Base-by-base conservation (phyloP, 1,139 yeast species). In the Candida sanyaensis region DNA sequence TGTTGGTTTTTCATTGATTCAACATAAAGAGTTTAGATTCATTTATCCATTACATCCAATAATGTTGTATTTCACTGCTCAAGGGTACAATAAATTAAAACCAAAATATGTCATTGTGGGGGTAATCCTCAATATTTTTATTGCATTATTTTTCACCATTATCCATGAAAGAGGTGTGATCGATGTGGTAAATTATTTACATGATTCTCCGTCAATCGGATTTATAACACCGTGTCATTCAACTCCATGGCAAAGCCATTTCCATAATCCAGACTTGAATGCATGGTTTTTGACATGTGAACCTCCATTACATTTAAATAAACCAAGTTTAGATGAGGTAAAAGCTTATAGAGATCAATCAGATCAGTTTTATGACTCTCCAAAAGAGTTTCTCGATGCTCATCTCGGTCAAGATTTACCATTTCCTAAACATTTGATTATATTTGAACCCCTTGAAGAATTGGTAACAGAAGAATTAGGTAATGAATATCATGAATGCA, bases 141-240 rank as follows among this genome's bases (percentile, higher is more conserved):
- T 83, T 1, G 81, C 81, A 0, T 55, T 63, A 21, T 83, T 83
- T 60, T 78, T 88, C 58, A 75, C 89, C 1, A 73, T 73, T 27
- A 67, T 81, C 42, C 93, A 93, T 60, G 99, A 95, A 65, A 73
- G 88, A 26, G 99, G 99, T 1, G 96, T 83, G 13, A 79, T 92
- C 10, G 84, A 81, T 42, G 83, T 92, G 0, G 74, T 88, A 21
- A 64, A 78, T 10, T 75, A 74, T 46, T 59, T 93, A 24, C 51
- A 63, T 7, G 69, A 77, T 10, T 29, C 37, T 1, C 66, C 75
- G 0, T 77, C 87, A 3, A 70, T 91, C 38, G 96, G 96, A 1
- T 86, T 93, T 55, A 64, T 95, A 17, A 89, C 92, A 62, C 99
- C 99, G 0, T 95, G 99, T 59, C 99, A 95, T 64, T 92, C 98